These are phyloP conservation scores for Daedaleopsis sinensis DNA, from an alignment of 768 basidiomycete species.

Conservation along the genomic window DNA sequence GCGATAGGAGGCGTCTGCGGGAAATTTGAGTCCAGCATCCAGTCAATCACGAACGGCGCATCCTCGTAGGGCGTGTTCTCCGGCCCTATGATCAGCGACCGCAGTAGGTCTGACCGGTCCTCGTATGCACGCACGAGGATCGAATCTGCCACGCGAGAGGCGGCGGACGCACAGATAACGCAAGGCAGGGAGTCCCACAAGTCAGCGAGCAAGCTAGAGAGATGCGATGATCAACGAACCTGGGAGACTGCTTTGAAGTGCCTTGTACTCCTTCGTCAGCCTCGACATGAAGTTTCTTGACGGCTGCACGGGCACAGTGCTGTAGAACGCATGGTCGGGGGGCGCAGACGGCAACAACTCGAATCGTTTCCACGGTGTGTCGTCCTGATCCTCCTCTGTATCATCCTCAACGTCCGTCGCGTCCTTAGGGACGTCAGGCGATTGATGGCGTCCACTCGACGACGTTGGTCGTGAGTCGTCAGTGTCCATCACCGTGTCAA, in stretches of 20 bases:
- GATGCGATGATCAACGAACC: conserved; percentile 47
- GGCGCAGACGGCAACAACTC: conserved; percentile 77
- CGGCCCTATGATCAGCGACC: conserved; percentile 89
- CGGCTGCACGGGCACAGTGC: conserved; percentile 60
- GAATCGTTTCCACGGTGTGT: conserved; percentile 79
- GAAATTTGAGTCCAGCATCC: conserved; percentile 85
- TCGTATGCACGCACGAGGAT: conserved; percentile 92
- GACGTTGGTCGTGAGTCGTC: conserved; percentile 12
- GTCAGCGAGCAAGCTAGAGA: background rate
- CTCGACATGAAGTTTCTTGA: conserved; percentile 76
- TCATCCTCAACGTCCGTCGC: conserved; percentile 28
- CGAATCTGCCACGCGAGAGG: conserved; percentile 54
- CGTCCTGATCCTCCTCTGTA: conserved; percentile 33
- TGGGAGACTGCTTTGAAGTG: conserved; percentile 77
- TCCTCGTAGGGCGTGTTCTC: conserved; percentile 95
- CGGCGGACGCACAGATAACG: no score
- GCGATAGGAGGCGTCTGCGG: conserved; percentile 83
- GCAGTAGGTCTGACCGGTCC: conserved; percentile 83
- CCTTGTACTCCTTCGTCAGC: conserved; percentile 82
- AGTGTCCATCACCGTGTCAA: conserved; percentile 4
- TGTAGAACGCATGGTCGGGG: conserved; percentile 79
- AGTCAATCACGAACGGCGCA: conserved; percentile 94
- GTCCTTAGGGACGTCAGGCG: conserved; percentile 36
- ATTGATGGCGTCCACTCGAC: conserved; percentile 3
- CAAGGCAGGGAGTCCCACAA: conserved; percentile 2